Conservation (phyloP, 768 basidiomycete species). For the Trametes meyenii region DNA sequence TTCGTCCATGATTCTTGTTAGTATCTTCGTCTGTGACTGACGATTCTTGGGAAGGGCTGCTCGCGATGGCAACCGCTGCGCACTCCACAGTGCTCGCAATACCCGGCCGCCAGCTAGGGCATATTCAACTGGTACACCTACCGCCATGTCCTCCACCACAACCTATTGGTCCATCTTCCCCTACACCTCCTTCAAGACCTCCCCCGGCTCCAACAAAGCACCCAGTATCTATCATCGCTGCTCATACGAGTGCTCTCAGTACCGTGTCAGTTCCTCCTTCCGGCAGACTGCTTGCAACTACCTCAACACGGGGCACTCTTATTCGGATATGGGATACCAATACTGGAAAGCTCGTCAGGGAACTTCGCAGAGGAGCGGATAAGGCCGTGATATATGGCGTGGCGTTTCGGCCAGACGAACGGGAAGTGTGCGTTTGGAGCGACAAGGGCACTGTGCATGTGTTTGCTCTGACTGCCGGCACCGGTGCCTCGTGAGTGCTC, state of each 20-base stretch:
- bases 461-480: conserved; percentile 67
- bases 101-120: conserved; percentile 83
- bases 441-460: conserved; percentile 95
- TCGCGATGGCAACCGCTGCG: conserved; percentile 77
- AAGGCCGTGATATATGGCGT: conserved; percentile 92
- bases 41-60: conserved; percentile 54
- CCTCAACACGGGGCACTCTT: conserved; percentile 81
- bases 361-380: conserved; percentile 85
- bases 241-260: conserved; percentile 79
- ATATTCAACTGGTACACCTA: conserved; percentile 85
- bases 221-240: conserved; percentile 79
- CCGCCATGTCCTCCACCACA: conserved; percentile 73
- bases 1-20: background rate
- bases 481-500: conserved; percentile 64
- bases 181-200: conserved; percentile 52
- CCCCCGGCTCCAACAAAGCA: conserved; percentile 62
- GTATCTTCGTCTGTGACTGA: background rate
- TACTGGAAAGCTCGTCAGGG: conserved; percentile 73
- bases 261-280: conserved; percentile 79
- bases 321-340: conserved; percentile 84
- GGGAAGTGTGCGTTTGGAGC: conserved; percentile 88
- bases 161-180: conserved; percentile 57
- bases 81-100: conserved; percentile 83
- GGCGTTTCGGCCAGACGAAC: conserved; percentile 84
- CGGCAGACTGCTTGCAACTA: conserved; percentile 80